These are phyloP conservation scores for Eucalyptus regnans DNA, from an alignment of 345 rosid species.

Conservation along the genomic window DNA sequence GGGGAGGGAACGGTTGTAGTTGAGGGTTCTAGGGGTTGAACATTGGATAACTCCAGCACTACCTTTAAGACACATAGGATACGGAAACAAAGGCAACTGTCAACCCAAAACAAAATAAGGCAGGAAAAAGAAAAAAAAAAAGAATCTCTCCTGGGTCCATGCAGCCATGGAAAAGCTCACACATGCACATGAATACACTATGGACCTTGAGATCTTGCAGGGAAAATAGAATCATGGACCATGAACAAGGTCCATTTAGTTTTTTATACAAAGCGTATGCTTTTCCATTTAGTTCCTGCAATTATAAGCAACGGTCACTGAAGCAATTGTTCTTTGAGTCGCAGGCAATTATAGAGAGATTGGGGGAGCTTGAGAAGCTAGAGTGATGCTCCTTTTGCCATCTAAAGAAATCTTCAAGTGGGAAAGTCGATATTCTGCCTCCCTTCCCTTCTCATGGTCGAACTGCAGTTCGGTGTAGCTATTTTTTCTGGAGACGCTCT, in stretches of 20 bases:
- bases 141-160: neutral
- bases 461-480: neutral
- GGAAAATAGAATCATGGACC: neutral
- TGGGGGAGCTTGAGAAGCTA: conserved; percentile 92
- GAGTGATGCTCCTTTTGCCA: conserved; percentile 15
- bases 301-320: neutral
- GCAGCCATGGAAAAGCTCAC: neutral
- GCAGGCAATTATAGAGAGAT: conserved; percentile 93
- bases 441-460: neutral
- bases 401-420: neutral
- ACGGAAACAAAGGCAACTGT: neutral
- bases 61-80: neutral
- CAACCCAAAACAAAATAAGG: neutral
- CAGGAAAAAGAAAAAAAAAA: neutral
- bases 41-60: neutral
- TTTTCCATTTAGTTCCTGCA: neutral
- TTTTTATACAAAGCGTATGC: neutral
- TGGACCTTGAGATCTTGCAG: neutral
- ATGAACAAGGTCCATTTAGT: neutral
- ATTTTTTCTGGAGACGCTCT: neutral
- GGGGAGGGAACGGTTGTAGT: neutral
- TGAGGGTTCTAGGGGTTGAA: neutral
- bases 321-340: neutral
- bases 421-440: neutral
- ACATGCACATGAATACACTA: neutral